A percentile compares a stretch with the other conserved stretches of the same genome.
Evolutionary conservation across 148 eudicot species (phyloP).

Genomic region (Rhododendron mucronatum): DNA sequence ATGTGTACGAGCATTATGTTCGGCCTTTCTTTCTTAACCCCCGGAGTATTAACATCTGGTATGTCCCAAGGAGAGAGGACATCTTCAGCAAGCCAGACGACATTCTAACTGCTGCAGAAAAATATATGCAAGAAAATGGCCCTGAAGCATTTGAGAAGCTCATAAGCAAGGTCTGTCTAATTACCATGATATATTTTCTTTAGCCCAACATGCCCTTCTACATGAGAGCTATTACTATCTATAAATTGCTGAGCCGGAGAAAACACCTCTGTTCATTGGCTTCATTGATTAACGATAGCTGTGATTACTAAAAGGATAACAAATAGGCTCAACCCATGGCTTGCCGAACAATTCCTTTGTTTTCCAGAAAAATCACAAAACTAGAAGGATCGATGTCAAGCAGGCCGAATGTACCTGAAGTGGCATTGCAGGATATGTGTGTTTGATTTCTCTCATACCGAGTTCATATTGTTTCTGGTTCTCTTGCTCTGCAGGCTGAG

Average conservation of each 20-base stretch:
- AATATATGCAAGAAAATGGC: conserved; percentile 69
- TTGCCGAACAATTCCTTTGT: neutral
- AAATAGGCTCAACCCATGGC: neutral
- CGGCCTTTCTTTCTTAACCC: conserved; percentile 61
- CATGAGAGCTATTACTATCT: neutral
- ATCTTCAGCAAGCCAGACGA: conserved; percentile 58
- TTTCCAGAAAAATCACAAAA: neutral
- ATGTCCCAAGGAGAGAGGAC: conserved; percentile 61
- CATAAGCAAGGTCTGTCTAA: conserved; percentile 48
- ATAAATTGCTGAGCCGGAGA: neutral
- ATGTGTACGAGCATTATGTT: conserved; percentile 77
- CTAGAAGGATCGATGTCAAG: neutral
- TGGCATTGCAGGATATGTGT: neutral
- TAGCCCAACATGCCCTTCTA: neutral
- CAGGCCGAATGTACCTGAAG: neutral
- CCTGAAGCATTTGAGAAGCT: conserved; percentile 58
- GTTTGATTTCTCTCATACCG: neutral
- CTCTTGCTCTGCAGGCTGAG: conserved; percentile 32
- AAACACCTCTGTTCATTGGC: neutral
- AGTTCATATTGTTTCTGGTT: neutral
- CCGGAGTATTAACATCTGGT: conserved; percentile 56
- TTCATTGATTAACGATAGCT: neutral
- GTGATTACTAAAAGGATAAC: neutral
- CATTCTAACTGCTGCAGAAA: conserved; percentile 72
- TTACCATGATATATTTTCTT: neutral